Evolutionary conservation across 179 eudicot species (phyloP).

Genomic region (Heliamphora pulchella): DNA sequence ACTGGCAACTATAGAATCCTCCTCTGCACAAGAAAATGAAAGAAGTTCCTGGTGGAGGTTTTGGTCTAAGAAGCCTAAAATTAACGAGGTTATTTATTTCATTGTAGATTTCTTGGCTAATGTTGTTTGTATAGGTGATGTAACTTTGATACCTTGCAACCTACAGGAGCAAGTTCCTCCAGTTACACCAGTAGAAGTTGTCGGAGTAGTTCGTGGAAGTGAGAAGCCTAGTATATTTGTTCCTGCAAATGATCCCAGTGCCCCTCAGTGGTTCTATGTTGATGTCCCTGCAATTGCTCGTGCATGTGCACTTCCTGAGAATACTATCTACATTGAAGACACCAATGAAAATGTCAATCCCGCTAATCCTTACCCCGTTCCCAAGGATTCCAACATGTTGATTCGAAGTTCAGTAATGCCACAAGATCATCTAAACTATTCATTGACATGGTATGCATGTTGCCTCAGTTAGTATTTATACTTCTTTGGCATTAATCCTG

Average conservation of each 20-base stretch:
- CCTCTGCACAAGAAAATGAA: constrained; percentile 30
- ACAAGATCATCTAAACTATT: constrained; percentile 91
- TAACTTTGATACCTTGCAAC: constrained; percentile 4
- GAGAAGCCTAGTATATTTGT: constrained; percentile 95
- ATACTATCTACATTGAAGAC: constrained; percentile 66
- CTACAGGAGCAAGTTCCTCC: constrained; percentile 48
- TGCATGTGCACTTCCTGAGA: constrained; percentile 64
- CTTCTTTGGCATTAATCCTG: not conserved
- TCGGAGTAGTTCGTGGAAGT: constrained; percentile 86
- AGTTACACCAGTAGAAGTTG: constrained; percentile 47
- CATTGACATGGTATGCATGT: constrained; percentile 67
- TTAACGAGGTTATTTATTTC: constrained; percentile 31
- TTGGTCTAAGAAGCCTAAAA: constrained; percentile 55
- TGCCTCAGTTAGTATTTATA: not conserved
- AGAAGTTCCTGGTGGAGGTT: constrained; percentile 58
- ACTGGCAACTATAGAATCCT: constrained; percentile 16
- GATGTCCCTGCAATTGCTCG: constrained; percentile 76
- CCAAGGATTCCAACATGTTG: constrained; percentile 63
- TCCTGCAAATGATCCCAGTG: constrained; percentile 74
- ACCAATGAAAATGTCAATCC: constrained; percentile 56
- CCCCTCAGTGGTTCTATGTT: constrained; percentile 86
- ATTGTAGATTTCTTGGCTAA: constrained; percentile 8
- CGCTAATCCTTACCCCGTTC: constrained; percentile 77
- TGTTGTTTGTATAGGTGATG: not conserved
- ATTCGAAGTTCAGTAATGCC: constrained; percentile 95